Base-by-base conservation (phyloP, 2,329 filamentous ascomycete genomes). In the Alternaria brassicicola region DNA sequence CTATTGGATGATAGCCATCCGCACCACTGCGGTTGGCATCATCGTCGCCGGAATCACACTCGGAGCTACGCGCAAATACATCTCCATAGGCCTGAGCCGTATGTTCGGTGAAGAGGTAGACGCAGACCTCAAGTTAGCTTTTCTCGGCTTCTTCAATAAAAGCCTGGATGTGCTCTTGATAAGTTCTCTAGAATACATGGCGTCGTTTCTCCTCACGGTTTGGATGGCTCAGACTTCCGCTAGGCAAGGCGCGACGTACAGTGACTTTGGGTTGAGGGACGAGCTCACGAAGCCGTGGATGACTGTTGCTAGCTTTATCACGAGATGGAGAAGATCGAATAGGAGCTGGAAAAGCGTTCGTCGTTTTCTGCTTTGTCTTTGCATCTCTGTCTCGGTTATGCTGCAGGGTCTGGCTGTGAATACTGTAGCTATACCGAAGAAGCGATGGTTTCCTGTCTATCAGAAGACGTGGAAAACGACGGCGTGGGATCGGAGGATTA, bases 251-350 rank as follows among this genome's bases (percentile, higher is more conserved):
- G 57, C 35, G 17, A 56, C 15, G 15, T 36, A 33, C 26, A 19
- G 23, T 35, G 57, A 59, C 35, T 59, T 59, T 36, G 52, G 41
- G 6, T 19, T 59, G 31, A 56, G 48, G 26, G 30, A 59, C 17
- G 57, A 55, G 41, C 17, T 55, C 21, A 55, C 52, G 8, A 59
- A 59, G 46, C 52, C 52, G 13, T 59, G 57, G 52, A 59, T 59
- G 46, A 55, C 57, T 15, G 17, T 55, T 5, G 12, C n/a, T 10
- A 31, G 10, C 15, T 55, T 59, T 31, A 12, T 9, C 17, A 38
- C 10, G 10, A 17, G 52, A n/a, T 52, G 23, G 21, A 15, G 41
- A 13, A 31, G 31, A 4, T 52, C 38, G 6, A 28, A 21, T 17
- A 38, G 19, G 33, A 55, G 19, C 8, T 56, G 43, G 31, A 48